These are phyloP conservation scores for Dothideomycetes sp. DNA, from an alignment of 2,329 filamentous ascomycete species.

Conservation along the genomic window DNA sequence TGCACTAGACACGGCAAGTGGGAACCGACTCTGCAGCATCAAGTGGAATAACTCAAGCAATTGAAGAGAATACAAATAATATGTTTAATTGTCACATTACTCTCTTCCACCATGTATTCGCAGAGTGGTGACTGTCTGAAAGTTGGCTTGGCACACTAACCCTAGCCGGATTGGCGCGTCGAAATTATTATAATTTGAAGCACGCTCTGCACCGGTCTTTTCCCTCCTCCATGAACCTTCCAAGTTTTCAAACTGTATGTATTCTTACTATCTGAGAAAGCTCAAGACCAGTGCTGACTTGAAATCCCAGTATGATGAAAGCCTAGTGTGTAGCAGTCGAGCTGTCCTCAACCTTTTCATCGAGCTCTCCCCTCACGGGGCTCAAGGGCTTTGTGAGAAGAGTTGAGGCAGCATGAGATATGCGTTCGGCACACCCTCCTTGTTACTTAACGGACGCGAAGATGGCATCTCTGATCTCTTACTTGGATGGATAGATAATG, in stretches of 20 bases:
- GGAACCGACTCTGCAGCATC: slow-evolving; percentile 13
- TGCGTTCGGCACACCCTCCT: slow-evolving; percentile 99
- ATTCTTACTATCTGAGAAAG: slow-evolving; percentile 23
- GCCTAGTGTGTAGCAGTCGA: slow-evolving; percentile 94
- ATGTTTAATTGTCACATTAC: too few relatives aligned
- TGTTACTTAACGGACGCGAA: slow-evolving; percentile 97
- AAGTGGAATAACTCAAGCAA: slow-evolving; percentile 8
- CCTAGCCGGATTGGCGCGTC: too few relatives aligned
- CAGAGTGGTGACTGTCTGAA: too few relatives aligned
- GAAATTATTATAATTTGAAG: too few relatives aligned
- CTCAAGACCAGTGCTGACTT: slow-evolving; percentile 17
- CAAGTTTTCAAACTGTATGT: slow-evolving; percentile 96
- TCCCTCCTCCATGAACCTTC: slow-evolving; percentile 74
- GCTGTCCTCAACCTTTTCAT: slow-evolving; percentile 54
- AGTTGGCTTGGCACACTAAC: too few relatives aligned
- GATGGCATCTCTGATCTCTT: slow-evolving; percentile 84
- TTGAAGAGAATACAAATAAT: too few relatives aligned
- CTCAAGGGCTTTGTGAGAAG: slow-evolving; percentile 74
- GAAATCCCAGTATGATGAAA: slow-evolving; percentile 87
- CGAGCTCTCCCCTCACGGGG: slow-evolving; percentile 80
- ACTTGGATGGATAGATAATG: slow-evolving; percentile 39
- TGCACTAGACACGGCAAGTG: slow-evolving; percentile 3
- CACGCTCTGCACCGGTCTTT: too few relatives aligned
- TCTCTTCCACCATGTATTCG: too few relatives aligned
- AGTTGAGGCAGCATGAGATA: slow-evolving; percentile 72